Base-by-base conservation (phyloP, 2,329 filamentous ascomycete species). In the Hortaea sp. region DNA sequence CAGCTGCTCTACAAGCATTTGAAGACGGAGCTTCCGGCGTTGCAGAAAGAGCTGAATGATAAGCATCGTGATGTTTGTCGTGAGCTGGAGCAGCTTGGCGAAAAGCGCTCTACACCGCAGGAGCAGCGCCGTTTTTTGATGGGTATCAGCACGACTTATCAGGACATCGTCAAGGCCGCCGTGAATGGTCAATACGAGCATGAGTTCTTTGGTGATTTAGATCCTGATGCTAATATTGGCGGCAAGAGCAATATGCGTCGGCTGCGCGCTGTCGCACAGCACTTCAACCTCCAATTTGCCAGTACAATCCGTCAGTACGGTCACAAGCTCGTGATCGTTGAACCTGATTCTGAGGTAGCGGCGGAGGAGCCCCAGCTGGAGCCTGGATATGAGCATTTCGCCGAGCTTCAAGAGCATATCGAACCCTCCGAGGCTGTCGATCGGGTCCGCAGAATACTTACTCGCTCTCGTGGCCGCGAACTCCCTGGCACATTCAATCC, bases 401-500 rank as follows among this genome's bases (percentile, higher is more conserved):
- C 39, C 44, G 7, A 47, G n/a, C 35, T 32, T 9, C 57, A 58
- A 35, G 29, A 53, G n/a, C 39, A 27, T 2, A 9, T 65, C 0
- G 63, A 58, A 0, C 63, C 67, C 39, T 47, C 59, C 7, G 57
- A 68, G 6, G 72, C 66, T 39, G 58, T 77, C 3, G 39, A 58
- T 0, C 10, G 84, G 78, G 43, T 79, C 69, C 58, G 94, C 81
- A 56, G 82, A 74, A 20, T 76, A 66, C 41, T 64, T 62, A 32
- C 75, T 68, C 47, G 69, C 51, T 42, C 66, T 69, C 6, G 75
- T 73, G 75, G 72, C 0, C 63, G 72, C 5, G 81, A 85, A 55
- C 62, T 85, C 0, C 76, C 77, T 0, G 78, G 80, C 0, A 77
- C 68, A 0, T 82, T 79, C 59, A 81, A 81, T 49, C 74, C 79